Conservation (phyloP, 768 basidiomycete species). For the Amanita exitialis region DNA sequence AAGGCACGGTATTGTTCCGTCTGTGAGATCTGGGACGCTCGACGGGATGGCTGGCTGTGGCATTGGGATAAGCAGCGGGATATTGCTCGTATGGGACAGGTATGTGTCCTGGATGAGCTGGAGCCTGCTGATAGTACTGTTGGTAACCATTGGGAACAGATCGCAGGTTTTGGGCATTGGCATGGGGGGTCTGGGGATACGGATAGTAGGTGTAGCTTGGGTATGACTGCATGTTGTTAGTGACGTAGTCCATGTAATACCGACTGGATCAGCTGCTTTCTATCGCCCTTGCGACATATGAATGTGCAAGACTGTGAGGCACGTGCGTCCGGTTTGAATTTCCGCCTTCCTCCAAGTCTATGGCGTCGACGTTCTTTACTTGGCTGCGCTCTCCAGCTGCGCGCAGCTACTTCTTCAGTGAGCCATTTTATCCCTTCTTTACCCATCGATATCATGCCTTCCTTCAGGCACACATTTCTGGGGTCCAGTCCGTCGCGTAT, state of each 20-base stretch:
- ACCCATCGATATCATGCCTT: slow-evolving; percentile 7
- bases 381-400: slow-evolving; percentile 92
- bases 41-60: neutral
- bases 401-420: slow-evolving; percentile 92
- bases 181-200: slow-evolving; percentile 30
- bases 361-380: slow-evolving; percentile 79
- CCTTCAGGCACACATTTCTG: slow-evolving; percentile 88
- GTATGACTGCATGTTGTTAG: slow-evolving; percentile 24
- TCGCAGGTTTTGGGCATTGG: slow-evolving; percentile 15
- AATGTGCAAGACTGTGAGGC: no score
- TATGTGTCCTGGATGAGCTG: slow-evolving; percentile 8
- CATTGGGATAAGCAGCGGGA: neutral
- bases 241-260: neutral
- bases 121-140: slow-evolving; percentile 20
- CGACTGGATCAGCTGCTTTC: no score
- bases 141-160: slow-evolving; percentile 27
- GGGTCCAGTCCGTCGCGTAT: slow-evolving; percentile 70
- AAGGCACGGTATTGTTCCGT: slow-evolving; percentile 15
- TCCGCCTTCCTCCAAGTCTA: slow-evolving; percentile 21
- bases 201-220: slow-evolving; percentile 34
- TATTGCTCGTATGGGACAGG: neutral
- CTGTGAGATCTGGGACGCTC: slow-evolving; percentile 15
- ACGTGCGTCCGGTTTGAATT: neutral
- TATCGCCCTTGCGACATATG: no score
- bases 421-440: slow-evolving; percentile 20